These are phyloP conservation scores for Solanum etuberosum DNA, from an alignment of 257 asterid species.

Conservation along the genomic window DNA sequence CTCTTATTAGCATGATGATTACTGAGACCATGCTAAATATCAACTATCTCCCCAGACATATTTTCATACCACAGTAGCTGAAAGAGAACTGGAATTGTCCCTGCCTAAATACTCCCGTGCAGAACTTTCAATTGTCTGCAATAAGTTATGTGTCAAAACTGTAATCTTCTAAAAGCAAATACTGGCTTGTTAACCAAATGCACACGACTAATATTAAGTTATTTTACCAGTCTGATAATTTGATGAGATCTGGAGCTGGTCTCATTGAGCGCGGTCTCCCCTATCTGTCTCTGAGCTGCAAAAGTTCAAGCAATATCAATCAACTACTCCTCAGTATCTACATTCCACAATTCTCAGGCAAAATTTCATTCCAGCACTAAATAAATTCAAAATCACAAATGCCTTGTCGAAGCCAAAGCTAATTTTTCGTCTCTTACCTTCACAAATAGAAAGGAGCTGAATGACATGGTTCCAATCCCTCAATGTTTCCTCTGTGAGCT, in stretches of 20 bases:
- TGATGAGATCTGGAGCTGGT: conserved; percentile 97
- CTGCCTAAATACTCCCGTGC: conserved; percentile 64
- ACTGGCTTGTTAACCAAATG: neutral
- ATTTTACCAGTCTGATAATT: conserved; percentile 75
- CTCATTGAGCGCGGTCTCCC: conserved; percentile 87
- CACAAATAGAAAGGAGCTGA: conserved; percentile 73
- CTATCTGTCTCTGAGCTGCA: conserved; percentile 90
- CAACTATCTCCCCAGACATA: neutral
- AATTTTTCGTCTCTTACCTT: conserved; percentile 33
- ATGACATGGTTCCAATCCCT: conserved; percentile 73
- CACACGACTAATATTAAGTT: neutral
- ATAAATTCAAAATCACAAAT: neutral
- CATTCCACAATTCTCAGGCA: neutral
- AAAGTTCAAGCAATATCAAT: neutral
- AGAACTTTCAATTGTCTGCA: conserved; percentile 88
- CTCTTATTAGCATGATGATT: neutral
- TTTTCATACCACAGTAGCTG: conserved; percentile 74
- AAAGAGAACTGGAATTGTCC: conserved; percentile 55
- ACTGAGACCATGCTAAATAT: neutral
- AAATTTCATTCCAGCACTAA: neutral
- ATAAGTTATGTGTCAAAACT: conserved; percentile 3
- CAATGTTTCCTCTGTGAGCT: conserved; percentile 71
- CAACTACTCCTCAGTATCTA: neutral
- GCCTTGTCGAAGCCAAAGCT: neutral
- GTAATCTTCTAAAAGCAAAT: neutral